These are phyloP conservation scores for Bimuria novae-zelandiae DNA, from an alignment of 2,329 filamentous ascomycete species.

Conservation along the genomic window DNA sequence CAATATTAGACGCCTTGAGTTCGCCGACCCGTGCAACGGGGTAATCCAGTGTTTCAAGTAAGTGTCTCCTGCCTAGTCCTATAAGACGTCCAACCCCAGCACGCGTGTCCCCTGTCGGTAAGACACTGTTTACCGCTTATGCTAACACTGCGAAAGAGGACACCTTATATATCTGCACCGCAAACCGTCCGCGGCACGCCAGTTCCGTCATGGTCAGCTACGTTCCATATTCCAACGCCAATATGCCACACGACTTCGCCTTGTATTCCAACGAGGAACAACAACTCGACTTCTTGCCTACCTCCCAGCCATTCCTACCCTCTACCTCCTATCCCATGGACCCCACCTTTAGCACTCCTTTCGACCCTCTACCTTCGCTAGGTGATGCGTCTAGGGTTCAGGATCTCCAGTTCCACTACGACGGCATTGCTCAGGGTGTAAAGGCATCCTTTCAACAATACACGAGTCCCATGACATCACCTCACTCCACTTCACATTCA, in stretches of 20 bases:
- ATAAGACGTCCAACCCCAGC: constrained; percentile 28
- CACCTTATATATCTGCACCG: constrained; percentile 19
- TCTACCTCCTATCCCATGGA: constrained; percentile 37
- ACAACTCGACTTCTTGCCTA: constrained; percentile 38
- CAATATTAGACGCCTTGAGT: constrained; percentile 21
- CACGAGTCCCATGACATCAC: constrained; percentile 49
- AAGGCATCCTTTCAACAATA: constrained; percentile 44
- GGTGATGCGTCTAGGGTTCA: constrained; percentile 37
- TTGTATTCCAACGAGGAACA: constrained; percentile 43
- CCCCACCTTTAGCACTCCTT: constrained; percentile 45
- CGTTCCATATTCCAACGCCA: constrained; percentile 30
- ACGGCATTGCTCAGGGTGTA: constrained; percentile 42
- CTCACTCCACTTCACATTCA: constrained; percentile 51
- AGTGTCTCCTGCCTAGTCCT: constrained; percentile 37
- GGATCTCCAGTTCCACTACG: constrained; percentile 44
- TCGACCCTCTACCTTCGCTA: constrained; percentile 42
- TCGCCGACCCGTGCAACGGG: constrained; percentile 39
- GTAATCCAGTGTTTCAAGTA: constrained; percentile 36
- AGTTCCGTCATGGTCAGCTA: constrained; percentile 43
- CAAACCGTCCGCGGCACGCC: constrained; percentile 10
- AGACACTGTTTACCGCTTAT: constrained; percentile 26
- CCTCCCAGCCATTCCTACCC: constrained; percentile 34
- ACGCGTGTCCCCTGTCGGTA: constrained; percentile 16
- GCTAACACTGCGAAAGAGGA: constrained; percentile 33
- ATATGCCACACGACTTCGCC: constrained; percentile 46